Conservation (phyloP, 2,329 filamentous ascomycete species). For the Coleophoma crateriformis region DNA sequence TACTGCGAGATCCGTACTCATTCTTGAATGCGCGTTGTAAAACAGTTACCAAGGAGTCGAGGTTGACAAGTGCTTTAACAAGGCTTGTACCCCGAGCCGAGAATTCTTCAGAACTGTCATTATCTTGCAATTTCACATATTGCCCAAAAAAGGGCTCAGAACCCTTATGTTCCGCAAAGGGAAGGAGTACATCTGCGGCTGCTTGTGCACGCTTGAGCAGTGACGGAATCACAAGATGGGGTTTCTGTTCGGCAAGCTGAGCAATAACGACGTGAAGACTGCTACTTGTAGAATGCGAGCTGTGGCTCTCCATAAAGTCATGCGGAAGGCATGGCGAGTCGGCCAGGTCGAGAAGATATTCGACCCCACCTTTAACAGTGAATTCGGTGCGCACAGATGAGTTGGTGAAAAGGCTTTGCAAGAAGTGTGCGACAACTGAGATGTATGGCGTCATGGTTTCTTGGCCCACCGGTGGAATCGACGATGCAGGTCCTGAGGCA, state of each 20-base stretch:
- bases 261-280: conserved; percentile 71
- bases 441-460: conserved; percentile 50
- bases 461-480: conserved; percentile 13
- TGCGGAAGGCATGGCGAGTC: conserved; percentile 76
- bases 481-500: neutral
- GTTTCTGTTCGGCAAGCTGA: conserved; percentile 72
- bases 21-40: conserved; percentile 70
- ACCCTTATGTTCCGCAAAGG: conserved; percentile 50
- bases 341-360: conserved; percentile 77
- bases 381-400: conserved; percentile 44
- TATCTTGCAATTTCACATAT: conserved; percentile 44
- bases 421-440: conserved; percentile 69
- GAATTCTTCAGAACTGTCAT: conserved; percentile 32
- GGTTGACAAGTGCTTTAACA: conserved; percentile 71
- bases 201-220: conserved; percentile 69
- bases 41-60: conserved; percentile 71
- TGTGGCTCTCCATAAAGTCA: conserved; percentile 61
- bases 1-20: conserved; percentile 39
- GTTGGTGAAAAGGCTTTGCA: conserved; percentile 37
- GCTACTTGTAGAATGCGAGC: conserved; percentile 41
- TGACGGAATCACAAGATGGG: conserved; percentile 76
- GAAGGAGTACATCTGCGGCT: conserved; percentile 61
- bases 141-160: conserved; percentile 63
- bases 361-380: conserved; percentile 73
- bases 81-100: conserved; percentile 64